Evolutionary conservation across 192 early-diverging fungal genomes (phyloP), one percentile per base, ranked within the genome.

Genomic region (Jimgerdemannia flammicorona): DNA sequence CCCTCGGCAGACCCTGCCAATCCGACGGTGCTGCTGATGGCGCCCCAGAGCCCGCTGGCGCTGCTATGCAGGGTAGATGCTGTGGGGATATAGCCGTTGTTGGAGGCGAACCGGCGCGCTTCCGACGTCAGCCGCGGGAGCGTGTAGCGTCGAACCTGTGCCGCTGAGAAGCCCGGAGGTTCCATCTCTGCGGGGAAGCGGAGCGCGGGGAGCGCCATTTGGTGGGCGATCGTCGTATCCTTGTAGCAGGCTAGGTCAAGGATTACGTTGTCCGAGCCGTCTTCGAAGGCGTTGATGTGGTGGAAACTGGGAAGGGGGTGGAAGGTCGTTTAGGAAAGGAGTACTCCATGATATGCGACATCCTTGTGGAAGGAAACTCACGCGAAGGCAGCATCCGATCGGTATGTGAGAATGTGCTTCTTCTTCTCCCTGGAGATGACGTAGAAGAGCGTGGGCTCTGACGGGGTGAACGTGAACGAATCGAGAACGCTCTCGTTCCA

Each of bases 401-500:
- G 84, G 84, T 93, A 96, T 9, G 87, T 88, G 63, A 88, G 90
- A 66, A 92, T 85, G 49, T 90, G 88, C 64, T 87, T 83, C 39
- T 90, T 83, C 74, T 88, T 86, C 75, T 87, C 80, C 74, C 93
- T 85, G 17, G 90, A 91, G 67, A 96, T 87, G 20, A 96, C 90
- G 77, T 93, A 90, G 66, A 94, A 92, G 8, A 88, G 74, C 4
- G 86, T 89, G 2, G 90, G 87, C 42, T 87, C 85, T 41, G 77
- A 64, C 3, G 70, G 79, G 74, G 90, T 87, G 79, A 91, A 96
- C 4, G 82, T 70, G 75, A 94, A 86, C 3, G 93, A 87, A 65
- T 94, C 91, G 49, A 92, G 76, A n/a, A 94, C 80, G 39, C 86
- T 91, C 72, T 90, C 89, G 49, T 86, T 83, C 92, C 92, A 94